These are phyloP conservation scores for Basidioascus undulatus DNA, from an alignment of 768 basidiomycete species.

Conservation along the genomic window DNA sequence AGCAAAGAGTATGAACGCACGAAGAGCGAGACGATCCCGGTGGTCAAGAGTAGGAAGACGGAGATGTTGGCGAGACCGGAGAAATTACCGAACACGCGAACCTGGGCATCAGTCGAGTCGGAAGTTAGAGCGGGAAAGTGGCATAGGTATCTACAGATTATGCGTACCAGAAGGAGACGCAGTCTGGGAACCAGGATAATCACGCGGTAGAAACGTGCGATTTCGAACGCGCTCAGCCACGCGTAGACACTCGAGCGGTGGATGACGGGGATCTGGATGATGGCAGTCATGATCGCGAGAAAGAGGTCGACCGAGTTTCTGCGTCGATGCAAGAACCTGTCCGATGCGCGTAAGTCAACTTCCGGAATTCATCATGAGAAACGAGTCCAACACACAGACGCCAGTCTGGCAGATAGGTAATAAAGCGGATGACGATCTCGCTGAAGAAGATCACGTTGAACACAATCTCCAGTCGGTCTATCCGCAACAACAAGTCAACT, in stretches of 20 bases:
- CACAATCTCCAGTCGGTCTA: constrained; percentile 43
- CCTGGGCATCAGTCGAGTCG: constrained; percentile 23
- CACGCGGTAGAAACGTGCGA: constrained; percentile 71
- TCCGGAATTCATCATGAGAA: no score
- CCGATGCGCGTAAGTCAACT: no score
- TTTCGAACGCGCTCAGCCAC: constrained; percentile 75
- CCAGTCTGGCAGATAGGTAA: constrained; percentile 58
- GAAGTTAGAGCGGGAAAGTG: neutral
- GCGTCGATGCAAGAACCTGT: constrained; percentile 32
- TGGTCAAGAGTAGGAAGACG: constrained; percentile 66
- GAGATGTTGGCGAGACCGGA: constrained; percentile 78
- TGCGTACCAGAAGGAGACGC: constrained; percentile 58
- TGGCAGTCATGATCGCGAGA: constrained; percentile 44
- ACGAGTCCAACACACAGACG: no score
- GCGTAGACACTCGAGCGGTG: constrained; percentile 38
- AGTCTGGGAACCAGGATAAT: constrained; percentile 75
- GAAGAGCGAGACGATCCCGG: constrained; percentile 60
- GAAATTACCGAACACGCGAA: constrained; percentile 76
- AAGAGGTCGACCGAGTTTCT: constrained; percentile 50
- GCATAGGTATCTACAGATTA: no score
- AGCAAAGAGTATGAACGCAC: constrained; percentile 13
- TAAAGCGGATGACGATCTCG: constrained; percentile 55
- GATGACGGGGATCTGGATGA: constrained; percentile 69
- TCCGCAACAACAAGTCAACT: constrained; percentile 16
- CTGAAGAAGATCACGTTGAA: constrained; percentile 67